phyloP scores from a whole-genome alignment of 805 yeast species.

The Scheffersomyces lignosus region DNA sequence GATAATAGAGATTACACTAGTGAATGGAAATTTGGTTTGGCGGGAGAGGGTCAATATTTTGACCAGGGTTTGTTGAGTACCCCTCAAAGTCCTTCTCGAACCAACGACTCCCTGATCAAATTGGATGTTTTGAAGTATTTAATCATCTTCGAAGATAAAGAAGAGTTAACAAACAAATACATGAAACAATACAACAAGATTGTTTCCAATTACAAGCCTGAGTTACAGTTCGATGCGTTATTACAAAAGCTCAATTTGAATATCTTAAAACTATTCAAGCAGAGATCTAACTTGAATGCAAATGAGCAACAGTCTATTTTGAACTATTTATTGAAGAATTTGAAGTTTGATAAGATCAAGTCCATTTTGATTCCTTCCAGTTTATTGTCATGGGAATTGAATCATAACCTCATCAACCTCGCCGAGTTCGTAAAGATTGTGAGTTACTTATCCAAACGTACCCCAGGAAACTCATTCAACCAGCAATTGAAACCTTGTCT shows the following conservation, averaged over 20 bases:
- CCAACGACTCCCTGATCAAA: slow-evolving; percentile 17
- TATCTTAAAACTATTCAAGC: slow-evolving; percentile 26
- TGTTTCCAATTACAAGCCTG: slow-evolving; percentile 4
- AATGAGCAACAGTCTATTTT: slow-evolving; percentile 21
- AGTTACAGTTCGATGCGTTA: slow-evolving; percentile 22
- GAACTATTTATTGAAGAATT: slow-evolving; percentile 31
- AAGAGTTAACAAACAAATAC: slow-evolving; percentile 22
- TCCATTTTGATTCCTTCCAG: slow-evolving; percentile 11
- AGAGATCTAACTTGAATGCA: slow-evolving; percentile 12
- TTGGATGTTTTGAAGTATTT: slow-evolving; percentile 40
- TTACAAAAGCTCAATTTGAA: slow-evolving; percentile 25
- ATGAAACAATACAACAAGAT: slow-evolving; percentile 26
- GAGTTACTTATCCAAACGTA: slow-evolving; percentile 8
- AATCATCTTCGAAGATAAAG: slow-evolving; percentile 33
- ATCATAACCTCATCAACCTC: slow-evolving; percentile 13
- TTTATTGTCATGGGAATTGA: slow-evolving; percentile 17
- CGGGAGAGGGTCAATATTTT: slow-evolving; percentile 17
- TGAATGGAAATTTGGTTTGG: slow-evolving; percentile 52
- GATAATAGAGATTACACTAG: slow-evolving; percentile 66
- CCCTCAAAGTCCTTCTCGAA: background rate
- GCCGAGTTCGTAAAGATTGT: slow-evolving; percentile 9
- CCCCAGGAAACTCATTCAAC: slow-evolving; percentile 12
- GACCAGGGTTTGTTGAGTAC: background rate
- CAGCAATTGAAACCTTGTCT: slow-evolving; percentile 8
- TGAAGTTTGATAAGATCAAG: slow-evolving; percentile 28